These are phyloP conservation scores for Botrytis paeoniae DNA, from an alignment of 2,329 filamentous ascomycete species.

Conservation along the genomic window DNA sequence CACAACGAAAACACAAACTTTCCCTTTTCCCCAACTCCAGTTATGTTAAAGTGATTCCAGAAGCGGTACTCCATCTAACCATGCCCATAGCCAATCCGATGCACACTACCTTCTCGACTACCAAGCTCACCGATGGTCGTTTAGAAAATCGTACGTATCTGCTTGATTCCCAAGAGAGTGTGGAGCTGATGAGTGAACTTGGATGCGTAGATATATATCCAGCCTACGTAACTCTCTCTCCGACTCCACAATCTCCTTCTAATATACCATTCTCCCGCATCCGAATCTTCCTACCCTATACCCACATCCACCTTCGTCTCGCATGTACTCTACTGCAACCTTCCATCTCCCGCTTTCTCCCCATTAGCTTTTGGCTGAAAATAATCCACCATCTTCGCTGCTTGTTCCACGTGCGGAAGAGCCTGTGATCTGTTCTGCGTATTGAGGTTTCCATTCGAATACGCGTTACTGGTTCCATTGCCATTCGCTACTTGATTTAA, in stretches of 20 bases:
- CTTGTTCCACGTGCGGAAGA: not conserved
- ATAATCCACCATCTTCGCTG: conserved; percentile 8
- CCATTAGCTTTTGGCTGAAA: not conserved
- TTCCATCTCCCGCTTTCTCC: conserved; percentile 3
- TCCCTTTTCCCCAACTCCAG: not conserved
- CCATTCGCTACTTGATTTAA: not conserved
- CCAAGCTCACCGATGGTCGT: not conserved
- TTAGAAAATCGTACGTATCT: not conserved
- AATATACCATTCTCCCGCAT: not conserved
- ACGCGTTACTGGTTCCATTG: not conserved
- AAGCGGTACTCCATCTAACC: fast-evolving
- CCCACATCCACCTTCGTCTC: fast-evolving
- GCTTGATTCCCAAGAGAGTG: not conserved
- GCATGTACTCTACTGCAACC: not conserved
- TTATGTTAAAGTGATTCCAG: not conserved
- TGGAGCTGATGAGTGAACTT: fast-evolving
- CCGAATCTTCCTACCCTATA: too few relatives aligned
- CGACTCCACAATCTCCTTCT: not conserved
- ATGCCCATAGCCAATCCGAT: not conserved
- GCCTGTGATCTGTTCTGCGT: not conserved
- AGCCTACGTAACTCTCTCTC: not conserved
- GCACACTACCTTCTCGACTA: not conserved
- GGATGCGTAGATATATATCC: not conserved
- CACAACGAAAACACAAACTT: not conserved
- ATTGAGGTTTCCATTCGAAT: not conserved